phyloP scores from a whole-genome alignment of 352 stramenopile species.

The Globisporangium paroecandrum region DNA sequence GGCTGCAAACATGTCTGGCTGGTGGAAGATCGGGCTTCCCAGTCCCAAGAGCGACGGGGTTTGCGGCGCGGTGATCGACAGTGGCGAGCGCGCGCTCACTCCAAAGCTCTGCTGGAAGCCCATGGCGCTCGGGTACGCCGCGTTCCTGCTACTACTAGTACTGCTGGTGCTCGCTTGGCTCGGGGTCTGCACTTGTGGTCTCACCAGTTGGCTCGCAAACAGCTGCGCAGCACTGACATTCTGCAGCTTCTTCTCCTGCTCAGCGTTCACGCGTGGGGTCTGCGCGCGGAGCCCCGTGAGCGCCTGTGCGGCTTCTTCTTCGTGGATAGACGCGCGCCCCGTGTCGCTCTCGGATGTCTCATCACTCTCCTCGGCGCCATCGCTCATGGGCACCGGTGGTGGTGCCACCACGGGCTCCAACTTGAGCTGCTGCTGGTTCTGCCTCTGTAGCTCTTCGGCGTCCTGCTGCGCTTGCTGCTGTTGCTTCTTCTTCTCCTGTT shows the following conservation, averaged over 20 bases:
- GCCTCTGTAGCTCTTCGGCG: background rate
- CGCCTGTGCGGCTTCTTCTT: constrained; percentile 65
- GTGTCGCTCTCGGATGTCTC: constrained; percentile 15
- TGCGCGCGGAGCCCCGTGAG: constrained; percentile 60
- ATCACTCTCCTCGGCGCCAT: constrained; percentile 10
- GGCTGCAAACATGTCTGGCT: constrained; percentile 30
- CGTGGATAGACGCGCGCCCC: constrained; percentile 36
- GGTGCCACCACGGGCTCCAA: constrained; percentile 6
- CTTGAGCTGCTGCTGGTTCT: constrained; percentile 11
- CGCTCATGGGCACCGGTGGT: background rate
- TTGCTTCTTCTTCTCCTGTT: constrained; percentile 2
- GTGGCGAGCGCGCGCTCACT: constrained; percentile 22
- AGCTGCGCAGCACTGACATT: constrained; percentile 12
- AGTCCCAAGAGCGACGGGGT: constrained; percentile 19
- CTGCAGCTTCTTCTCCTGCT: constrained; percentile 19
- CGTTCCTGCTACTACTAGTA: constrained; percentile 4
- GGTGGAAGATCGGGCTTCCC: constrained; percentile 32
- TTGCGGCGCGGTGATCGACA: constrained; percentile 47
- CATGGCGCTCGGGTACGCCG: constrained; percentile 14
- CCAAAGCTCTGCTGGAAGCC: constrained; percentile 14
- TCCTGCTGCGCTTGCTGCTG: background rate
- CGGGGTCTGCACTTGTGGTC: constrained; percentile 1
- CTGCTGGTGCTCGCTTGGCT: constrained; percentile 8
- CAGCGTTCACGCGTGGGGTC: constrained; percentile 13
- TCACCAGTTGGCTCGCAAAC: constrained; percentile 8